phyloP scores from a whole-genome alignment of 2,329 filamentous ascomycete species.

The Pseudofabraea citricarpa region DNA sequence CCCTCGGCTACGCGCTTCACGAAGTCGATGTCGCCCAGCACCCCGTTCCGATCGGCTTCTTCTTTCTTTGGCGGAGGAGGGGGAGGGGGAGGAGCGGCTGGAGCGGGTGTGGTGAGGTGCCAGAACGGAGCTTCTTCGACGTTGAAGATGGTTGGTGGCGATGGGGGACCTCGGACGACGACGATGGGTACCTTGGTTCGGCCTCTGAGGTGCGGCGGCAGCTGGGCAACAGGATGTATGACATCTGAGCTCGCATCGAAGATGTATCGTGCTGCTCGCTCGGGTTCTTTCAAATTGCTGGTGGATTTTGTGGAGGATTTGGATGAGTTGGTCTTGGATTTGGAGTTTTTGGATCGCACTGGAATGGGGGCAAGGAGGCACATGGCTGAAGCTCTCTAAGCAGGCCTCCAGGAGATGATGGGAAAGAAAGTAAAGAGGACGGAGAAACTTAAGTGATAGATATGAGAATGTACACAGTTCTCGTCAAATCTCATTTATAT shows the following conservation, averaged over 20 bases:
- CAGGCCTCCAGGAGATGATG: too few species aligned
- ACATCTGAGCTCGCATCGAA: neutral
- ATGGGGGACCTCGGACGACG: neutral
- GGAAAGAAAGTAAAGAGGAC: too few species aligned
- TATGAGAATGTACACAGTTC: too few species aligned
- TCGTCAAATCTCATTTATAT: too few species aligned
- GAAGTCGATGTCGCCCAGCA: neutral
- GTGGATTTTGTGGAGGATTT: too few species aligned
- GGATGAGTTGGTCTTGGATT: neutral
- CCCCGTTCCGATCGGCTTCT: neutral
- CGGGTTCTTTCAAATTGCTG: too few species aligned
- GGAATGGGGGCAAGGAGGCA: neutral
- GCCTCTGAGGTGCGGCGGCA: neutral
- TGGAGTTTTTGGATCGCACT: neutral
- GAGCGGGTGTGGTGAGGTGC: too few species aligned
- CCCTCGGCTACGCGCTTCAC: neutral
- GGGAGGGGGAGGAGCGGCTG: neutral
- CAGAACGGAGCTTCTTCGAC: neutral
- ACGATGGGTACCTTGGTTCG: neutral
- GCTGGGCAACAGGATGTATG: neutral
- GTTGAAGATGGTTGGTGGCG: neutral
- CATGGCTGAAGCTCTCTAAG: too few species aligned
- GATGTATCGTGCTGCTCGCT: neutral
- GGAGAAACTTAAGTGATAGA: too few species aligned
- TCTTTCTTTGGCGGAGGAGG: neutral